phyloP scores from a whole-genome alignment of 306 rosid genomes.

The Quercus parvula region DNA sequence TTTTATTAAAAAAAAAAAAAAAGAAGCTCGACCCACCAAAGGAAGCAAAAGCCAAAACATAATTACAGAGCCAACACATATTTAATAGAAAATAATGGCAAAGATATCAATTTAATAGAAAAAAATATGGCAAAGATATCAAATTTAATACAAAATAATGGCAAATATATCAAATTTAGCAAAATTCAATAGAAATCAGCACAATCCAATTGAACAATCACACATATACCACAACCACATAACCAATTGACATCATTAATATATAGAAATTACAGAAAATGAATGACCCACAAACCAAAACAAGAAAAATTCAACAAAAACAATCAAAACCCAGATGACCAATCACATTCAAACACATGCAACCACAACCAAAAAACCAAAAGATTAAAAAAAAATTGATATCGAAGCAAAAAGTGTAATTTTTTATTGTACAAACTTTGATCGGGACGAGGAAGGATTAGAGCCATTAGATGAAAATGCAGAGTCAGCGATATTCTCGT shows the following conservation, averaged over 20 bases:
- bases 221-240: background rate
- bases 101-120: background rate
- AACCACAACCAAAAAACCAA: background rate
- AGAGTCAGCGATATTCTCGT: slow-evolving; percentile 2
- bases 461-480: slow-evolving; percentile 27
- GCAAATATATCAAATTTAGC: background rate
- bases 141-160: background rate
- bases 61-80: too few relatives aligned
- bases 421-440: slow-evolving; percentile 31
- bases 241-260: background rate
- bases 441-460: slow-evolving; percentile 26
- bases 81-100: background rate
- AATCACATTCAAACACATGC: background rate
- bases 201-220: background rate
- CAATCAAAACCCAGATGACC: background rate
- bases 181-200: background rate
- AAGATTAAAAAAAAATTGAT: background rate
- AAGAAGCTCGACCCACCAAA: background rate
- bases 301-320: background rate
- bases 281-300: background rate
- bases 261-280: background rate
- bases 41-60: background rate
- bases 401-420: too few relatives aligned
- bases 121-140: background rate
- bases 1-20: background rate